A percentile compares a stretch with the other conserved stretches of the same genome.
Evolutionary conservation across 78 protist species (phyloP).

Genomic region (Dictyostelium brefeldianum): DNA sequence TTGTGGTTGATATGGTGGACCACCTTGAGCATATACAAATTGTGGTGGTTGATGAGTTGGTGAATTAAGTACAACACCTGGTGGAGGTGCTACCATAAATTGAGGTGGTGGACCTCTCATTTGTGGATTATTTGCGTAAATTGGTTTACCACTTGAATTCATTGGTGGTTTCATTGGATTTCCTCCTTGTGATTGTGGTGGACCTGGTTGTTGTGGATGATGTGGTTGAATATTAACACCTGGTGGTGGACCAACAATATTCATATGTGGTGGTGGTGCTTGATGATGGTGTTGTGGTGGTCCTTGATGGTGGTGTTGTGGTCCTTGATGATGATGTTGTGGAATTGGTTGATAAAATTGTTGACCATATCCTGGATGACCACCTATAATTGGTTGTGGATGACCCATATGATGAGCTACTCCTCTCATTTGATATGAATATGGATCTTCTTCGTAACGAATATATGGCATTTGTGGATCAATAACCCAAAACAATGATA

Average conservation of each 20-base stretch:
- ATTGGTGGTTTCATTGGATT: background rate
- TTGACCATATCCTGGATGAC: background rate
- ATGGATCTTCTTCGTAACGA: constrained; percentile 17
- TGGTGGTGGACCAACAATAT: constrained; percentile 14
- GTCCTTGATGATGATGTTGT: background rate
- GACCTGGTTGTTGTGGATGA: constrained; percentile 22
- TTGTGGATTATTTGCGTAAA: background rate
- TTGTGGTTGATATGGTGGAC: background rate
- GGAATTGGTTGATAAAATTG: background rate
- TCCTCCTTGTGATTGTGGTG: background rate
- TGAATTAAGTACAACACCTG: background rate
- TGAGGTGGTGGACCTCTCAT: background rate
- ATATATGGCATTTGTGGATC: background rate
- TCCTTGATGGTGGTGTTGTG: constrained; percentile 5
- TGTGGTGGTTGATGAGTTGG: background rate
- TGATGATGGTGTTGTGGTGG: background rate
- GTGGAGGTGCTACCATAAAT: background rate
- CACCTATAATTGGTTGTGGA: background rate
- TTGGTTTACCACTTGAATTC: background rate
- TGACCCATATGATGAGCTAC: constrained; percentile 7
- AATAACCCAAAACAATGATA: constrained; percentile 32
- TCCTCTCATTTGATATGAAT: constrained; percentile 15
- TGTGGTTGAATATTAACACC: background rate
- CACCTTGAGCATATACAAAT: background rate
- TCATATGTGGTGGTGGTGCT: constrained; percentile 28